phyloP scores from a whole-genome alignment of 768 basidiomycete species.

The Daedalea quercina region DNA sequence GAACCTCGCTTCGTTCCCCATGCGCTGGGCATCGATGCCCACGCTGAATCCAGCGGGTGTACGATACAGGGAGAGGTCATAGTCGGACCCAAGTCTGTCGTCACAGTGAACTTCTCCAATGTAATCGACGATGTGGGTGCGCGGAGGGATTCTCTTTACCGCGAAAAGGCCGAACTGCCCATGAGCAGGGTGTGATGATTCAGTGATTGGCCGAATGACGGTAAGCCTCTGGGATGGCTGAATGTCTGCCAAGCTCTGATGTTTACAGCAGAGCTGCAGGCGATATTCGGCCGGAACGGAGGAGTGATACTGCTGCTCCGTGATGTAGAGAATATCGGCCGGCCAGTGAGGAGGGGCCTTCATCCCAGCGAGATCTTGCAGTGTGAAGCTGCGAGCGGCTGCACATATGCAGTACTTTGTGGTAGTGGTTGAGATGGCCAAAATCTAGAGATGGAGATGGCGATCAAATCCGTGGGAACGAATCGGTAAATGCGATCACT shows the following conservation, averaged over 20 bases:
- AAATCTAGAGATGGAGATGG: no score
- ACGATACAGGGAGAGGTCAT: slow-evolving; percentile 79
- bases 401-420: background rate
- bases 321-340: slow-evolving; percentile 45
- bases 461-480: no score
- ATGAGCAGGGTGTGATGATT: slow-evolving; percentile 50
- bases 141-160: slow-evolving; percentile 56
- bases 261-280: slow-evolving; percentile 24
- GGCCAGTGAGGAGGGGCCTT: slow-evolving; percentile 45
- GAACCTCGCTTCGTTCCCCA: slow-evolving; percentile 87
- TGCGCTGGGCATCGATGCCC: slow-evolving; percentile 67
- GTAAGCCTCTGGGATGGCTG: slow-evolving; percentile 27
- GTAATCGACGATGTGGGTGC: slow-evolving; percentile 72
- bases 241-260: background rate
- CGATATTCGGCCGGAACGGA: slow-evolving; percentile 44
- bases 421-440: no score
- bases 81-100: slow-evolving; percentile 68
- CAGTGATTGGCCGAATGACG: slow-evolving; percentile 50
- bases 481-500: no score
- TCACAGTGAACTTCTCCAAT: slow-evolving; percentile 81
- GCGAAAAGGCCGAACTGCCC: slow-evolving; percentile 84
- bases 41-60: slow-evolving; percentile 50
- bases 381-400: background rate
- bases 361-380: background rate
- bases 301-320: slow-evolving; percentile 44